phyloP scores from a whole-genome alignment of 495 filamentous ascomycete genomes.

The Acidiella bohemica region DNA sequence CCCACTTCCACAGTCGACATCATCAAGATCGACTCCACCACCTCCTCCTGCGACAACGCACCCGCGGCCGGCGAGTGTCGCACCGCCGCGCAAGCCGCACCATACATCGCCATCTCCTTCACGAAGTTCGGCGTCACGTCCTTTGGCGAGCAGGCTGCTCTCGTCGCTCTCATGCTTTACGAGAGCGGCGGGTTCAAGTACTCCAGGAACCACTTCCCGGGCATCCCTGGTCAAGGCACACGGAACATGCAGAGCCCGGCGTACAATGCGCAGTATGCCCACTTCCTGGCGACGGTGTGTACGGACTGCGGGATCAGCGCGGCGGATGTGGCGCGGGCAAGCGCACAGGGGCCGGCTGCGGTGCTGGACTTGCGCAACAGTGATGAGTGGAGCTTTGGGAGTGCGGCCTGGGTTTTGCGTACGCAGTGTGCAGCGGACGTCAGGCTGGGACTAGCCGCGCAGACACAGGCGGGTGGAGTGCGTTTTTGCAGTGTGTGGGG shows the following conservation, averaged over 20 bases:
- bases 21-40: slow-evolving; percentile 37
- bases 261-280: slow-evolving; percentile 51
- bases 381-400: slow-evolving; percentile 55
- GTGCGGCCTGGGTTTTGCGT: slow-evolving; percentile 60
- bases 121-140: slow-evolving; percentile 38
- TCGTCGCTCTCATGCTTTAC: slow-evolving; percentile 32
- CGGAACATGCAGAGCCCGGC: slow-evolving; percentile 59
- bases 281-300: slow-evolving; percentile 18
- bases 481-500: slow-evolving; percentile 56
- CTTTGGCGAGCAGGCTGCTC: slow-evolving; percentile 24
- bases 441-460: slow-evolving; percentile 34
- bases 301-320: slow-evolving; percentile 9
- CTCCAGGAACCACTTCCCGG: slow-evolving; percentile 32
- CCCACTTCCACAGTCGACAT: slow-evolving; percentile 34
- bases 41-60: slow-evolving; percentile 31
- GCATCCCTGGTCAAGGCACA: slow-evolving; percentile 56
- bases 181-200: slow-evolving; percentile 45
- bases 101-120: slow-evolving; percentile 43
- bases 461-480: slow-evolving; percentile 43
- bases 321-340: slow-evolving; percentile 11
- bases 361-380: slow-evolving; percentile 45
- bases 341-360: slow-evolving; percentile 28
- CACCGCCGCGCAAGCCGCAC: slow-evolving; percentile 49
- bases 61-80: slow-evolving; percentile 44
- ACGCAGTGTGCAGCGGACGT: slow-evolving; percentile 45